Evolutionary conservation across 2,329 filamentous ascomycete genomes (phyloP), one percentile per base, ranked within the genome.

Genomic region (Penicillium griseofulvum): DNA sequence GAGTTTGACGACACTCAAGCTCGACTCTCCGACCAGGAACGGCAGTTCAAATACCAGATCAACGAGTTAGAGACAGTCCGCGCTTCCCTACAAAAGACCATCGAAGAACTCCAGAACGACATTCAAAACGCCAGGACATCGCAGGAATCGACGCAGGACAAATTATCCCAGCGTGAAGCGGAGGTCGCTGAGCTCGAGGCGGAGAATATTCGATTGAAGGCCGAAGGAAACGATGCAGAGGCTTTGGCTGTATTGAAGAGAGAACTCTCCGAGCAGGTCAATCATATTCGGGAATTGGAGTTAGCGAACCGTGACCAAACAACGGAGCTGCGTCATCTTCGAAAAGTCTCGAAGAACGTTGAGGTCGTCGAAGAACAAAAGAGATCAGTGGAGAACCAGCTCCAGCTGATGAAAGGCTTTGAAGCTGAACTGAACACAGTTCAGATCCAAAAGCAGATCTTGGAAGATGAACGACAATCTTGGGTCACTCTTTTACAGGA

Each of bases 361-460:
- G 90, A 96, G 68, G 84, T 99, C 2, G 89, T 97, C 0, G 91
- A 99, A 70, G 94, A 99, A 71, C 91, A 99, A 77, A 97, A 97
- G 78, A 82, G 90, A 58, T 84, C 86, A 0, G 76, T 99, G 22
- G 88, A 94, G 71, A 85, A 87, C 31, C 90, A 86, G 67, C 72
- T 99, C 1, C 86, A 90, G 57, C 80, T 88, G 36, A 87, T 93
- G 72, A 85, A 90, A 54, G 80, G 84, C 12, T 68, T 96, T 10
- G 86, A 94, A 66, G 80, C 83, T 28, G 89, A 97, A 68, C 79
- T 97, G 12, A 81, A 84, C 10, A 93, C 96, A 69, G 84, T 88
- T 19, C 84, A 89, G 58, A 81, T 96, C 37, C 91, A 96, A 67
- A 87, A 89, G 51, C 90, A 95, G 67, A 83, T 92, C 4, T 78